Base-by-base conservation (phyloP, 495 filamentous ascomycete genomes). In the Penicillium atrosanguineum region DNA sequence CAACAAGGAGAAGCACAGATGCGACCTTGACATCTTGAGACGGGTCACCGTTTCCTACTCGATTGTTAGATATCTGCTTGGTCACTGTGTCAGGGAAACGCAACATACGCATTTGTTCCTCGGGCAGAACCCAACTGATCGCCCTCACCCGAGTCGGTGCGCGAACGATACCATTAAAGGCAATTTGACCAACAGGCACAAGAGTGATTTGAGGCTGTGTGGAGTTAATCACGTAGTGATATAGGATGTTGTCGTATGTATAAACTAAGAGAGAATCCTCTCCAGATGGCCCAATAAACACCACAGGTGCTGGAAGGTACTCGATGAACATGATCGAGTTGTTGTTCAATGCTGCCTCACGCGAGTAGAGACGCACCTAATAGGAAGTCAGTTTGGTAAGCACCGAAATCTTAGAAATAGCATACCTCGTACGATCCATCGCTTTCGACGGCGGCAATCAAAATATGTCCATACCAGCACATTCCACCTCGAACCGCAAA, bases 381-480 rank as follows among this genome's bases (percentile, higher is more conserved):
- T 34, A 15, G 12, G 12, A 14, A 15, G 15, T 46, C 19, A n/a
- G 31, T 23, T 44, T 5, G 21, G 21, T 25, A 14, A 25, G 15
- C 19, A 8, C 26, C 4, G 23, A 6, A 43, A 0, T 18, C 37
- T 4, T 14, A 11, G 23, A 39, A 7, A 19, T 45, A 19, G 62
- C 63, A 55, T 65, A 86, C 85, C 79, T 96, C 88, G 63, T 91
- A 91, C 18, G 84, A 83, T 53, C 84, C 83, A 57, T 89, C 87
- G 43, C 84, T 83, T 67, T 97, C 95, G 28, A 96, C 86, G n/a
- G 93, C 90, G 39, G 91, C 91, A 52, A 99, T 89, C 16, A 99
- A 72, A 20, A 97, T 89, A 68, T 99, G 95, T 50, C 95, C 92
- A 62, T 92, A 90, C 95, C 95, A 99, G 61, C 91, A 96, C 91